Percentiles rank a stretch among this genome's conserved stretches.
These are phyloP conservation scores for Thalassiosira oceanica DNA, from an alignment of 352 stramenopile genomes.

Conservation along the genomic window DNA sequence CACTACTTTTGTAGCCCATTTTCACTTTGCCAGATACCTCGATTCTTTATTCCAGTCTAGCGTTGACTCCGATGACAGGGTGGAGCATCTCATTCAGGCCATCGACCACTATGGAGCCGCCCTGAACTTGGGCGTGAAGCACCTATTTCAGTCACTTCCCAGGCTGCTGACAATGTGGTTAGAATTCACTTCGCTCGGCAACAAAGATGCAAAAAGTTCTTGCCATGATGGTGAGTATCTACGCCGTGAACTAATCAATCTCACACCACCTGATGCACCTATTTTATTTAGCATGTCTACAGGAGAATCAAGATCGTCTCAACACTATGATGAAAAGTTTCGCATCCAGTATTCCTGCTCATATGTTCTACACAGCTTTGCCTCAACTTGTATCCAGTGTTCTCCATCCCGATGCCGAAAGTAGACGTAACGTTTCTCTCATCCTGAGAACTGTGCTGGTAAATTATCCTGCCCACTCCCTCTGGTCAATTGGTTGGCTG, in stretches of 20 bases:
- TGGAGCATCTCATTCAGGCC: too few species aligned
- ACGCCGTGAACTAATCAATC: too few species aligned
- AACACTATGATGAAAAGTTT: slow-evolving; percentile 53
- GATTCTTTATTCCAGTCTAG: slow-evolving; percentile 67
- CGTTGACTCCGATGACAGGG: slow-evolving; percentile 78
- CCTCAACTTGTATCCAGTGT: slow-evolving; percentile 95
- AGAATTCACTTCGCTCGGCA: slow-evolving; percentile 88
- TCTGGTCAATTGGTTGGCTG: slow-evolving; percentile 96
- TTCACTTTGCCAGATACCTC: slow-evolving; percentile 80
- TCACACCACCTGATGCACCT: too few species aligned
- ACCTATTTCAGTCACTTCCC: slow-evolving; percentile 95
- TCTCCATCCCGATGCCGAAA: slow-evolving; percentile 66
- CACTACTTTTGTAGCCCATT: slow-evolving; percentile 53
- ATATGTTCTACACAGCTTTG: slow-evolving; percentile 97
- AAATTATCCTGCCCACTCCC: slow-evolving; percentile 92
- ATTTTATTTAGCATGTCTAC: slow-evolving; percentile 32
- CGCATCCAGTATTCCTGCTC: slow-evolving; percentile 75
- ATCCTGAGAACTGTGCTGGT: slow-evolving; percentile 91
- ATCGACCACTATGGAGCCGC: slow-evolving; percentile 92
- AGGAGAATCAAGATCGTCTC: slow-evolving; percentile 35
- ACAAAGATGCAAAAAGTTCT: too few species aligned
- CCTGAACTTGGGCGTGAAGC: slow-evolving; percentile 86
- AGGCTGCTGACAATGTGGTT: slow-evolving; percentile 97
- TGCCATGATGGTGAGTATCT: background rate
- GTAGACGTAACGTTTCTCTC: slow-evolving; percentile 86